These are phyloP conservation scores for Fusarium tupiense DNA, from an alignment of 2,329 filamentous ascomycete species.

Conservation along the genomic window DNA sequence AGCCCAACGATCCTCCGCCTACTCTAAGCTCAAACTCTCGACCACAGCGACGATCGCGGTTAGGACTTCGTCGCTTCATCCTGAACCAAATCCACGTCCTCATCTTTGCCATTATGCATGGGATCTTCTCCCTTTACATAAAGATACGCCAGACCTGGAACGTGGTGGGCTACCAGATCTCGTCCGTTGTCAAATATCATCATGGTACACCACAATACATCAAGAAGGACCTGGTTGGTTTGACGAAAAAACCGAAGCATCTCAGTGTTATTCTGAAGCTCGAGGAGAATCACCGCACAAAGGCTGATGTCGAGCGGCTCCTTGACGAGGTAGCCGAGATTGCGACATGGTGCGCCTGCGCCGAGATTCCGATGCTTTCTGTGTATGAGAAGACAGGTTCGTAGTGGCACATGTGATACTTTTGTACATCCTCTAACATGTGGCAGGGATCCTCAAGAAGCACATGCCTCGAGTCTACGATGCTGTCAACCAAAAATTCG, in stretches of 20 bases:
- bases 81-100: constrained; percentile 71
- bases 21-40: constrained; percentile 31
- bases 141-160: constrained; percentile 83
- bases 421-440: constrained; percentile 13
- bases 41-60: constrained; percentile 50
- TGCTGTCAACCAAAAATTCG: constrained; percentile 80
- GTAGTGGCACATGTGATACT: neutral
- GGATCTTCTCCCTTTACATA: constrained; percentile 88
- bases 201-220: constrained; percentile 95
- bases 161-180: constrained; percentile 77
- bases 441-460: constrained; percentile 83
- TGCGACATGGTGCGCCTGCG: constrained; percentile 90
- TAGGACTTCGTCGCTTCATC: constrained; percentile 71
- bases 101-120: constrained; percentile 76
- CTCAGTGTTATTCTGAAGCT: constrained; percentile 85
- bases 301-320: constrained; percentile 81
- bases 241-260: constrained; percentile 82
- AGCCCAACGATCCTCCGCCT: constrained; percentile 47
- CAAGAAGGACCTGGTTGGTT: constrained; percentile 79
- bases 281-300: constrained; percentile 73
- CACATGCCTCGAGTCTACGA: constrained; percentile 88
- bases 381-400: constrained; percentile 92
- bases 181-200: constrained; percentile 91
- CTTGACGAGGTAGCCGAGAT: constrained; percentile 93
- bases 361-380: constrained; percentile 86